These are phyloP conservation scores for Lachnellula willkommii DNA, from an alignment of 2,329 filamentous ascomycete genomes.

Conservation along the genomic window DNA sequence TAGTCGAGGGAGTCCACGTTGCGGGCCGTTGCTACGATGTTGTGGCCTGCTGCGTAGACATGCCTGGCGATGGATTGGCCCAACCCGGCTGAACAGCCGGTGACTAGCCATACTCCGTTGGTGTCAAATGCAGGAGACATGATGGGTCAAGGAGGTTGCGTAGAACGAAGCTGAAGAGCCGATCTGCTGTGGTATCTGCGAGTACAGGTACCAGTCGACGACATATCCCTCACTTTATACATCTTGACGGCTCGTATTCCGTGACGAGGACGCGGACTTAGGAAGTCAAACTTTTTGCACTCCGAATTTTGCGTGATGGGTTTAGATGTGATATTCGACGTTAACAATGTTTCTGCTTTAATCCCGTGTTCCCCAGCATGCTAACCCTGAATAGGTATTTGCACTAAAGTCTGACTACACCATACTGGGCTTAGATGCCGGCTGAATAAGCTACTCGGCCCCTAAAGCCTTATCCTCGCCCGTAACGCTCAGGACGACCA, in stretches of 20 bases:
- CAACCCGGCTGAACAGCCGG: conserved; percentile 45
- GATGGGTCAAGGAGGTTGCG: background rate
- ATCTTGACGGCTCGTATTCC: too few relatives aligned
- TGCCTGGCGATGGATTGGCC: conserved; percentile 36
- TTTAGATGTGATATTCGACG: background rate
- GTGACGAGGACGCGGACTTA: too few relatives aligned
- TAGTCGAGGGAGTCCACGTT: conserved; percentile 35
- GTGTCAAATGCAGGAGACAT: conserved; percentile 47
- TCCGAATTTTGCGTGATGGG: background rate
- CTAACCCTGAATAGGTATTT: conserved; percentile 1
- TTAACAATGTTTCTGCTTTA: too few relatives aligned
- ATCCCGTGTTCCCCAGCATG: too few relatives aligned
- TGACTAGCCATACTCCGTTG: conserved; percentile 33
- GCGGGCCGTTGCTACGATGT: conserved; percentile 45
- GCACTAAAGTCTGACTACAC: background rate
- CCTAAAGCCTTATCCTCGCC: too few relatives aligned
- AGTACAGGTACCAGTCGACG: too few relatives aligned
- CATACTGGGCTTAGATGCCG: too few relatives aligned
- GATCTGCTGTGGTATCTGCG: too few relatives aligned
- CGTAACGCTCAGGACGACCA: too few relatives aligned
- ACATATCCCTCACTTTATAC: too few relatives aligned
- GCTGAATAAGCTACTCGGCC: too few relatives aligned
- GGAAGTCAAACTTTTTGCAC: too few relatives aligned
- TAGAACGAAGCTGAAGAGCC: background rate
- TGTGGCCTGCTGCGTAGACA: conserved; percentile 34